These are phyloP conservation scores for Cantharellus anzutake DNA, from an alignment of 768 basidiomycete species.

Conservation along the genomic window DNA sequence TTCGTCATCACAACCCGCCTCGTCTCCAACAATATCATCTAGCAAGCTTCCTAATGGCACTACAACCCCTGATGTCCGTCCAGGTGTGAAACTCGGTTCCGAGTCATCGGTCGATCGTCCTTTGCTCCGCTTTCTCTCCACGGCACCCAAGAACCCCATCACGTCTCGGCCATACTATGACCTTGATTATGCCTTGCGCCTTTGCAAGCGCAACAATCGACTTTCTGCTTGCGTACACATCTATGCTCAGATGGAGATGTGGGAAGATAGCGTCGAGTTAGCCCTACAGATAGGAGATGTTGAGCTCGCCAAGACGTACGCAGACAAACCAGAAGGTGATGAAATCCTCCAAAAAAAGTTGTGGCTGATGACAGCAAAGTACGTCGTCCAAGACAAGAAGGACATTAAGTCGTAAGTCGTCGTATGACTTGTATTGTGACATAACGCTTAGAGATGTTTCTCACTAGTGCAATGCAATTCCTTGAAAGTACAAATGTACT, in stretches of 20 bases:
- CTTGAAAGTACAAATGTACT: conserved; percentile 84
- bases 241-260: conserved; percentile 93
- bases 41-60: neutral
- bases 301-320: conserved; percentile 87
- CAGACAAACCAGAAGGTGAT: conserved; percentile 75
- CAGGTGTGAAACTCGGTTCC: conserved; percentile 11
- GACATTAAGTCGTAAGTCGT: conserved; percentile 86
- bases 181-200: conserved; percentile 84
- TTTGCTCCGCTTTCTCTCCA: conserved; percentile 63
- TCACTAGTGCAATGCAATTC: conserved; percentile 79
- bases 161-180: conserved; percentile 87
- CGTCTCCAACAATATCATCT: neutral
- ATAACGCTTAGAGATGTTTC: neutral
- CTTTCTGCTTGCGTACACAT: conserved; percentile 89
- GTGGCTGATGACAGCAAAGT: conserved; percentile 97
- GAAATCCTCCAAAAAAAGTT: conserved; percentile 84
- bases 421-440: neutral
- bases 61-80: neutral
- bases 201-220: conserved; percentile 68
- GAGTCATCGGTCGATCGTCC: conserved; percentile 36
- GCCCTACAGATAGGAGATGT: conserved; percentile 88
- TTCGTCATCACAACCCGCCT: conserved; percentile 17
- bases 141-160: conserved; percentile 62
- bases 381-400: conserved; percentile 94
- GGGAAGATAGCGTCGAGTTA: conserved; percentile 90